Percentiles rank a stretch among this genome's conserved stretches.
phyloP scores from a whole-genome alignment of 371 early-diverging fungal genomes.

The Rhizoclosmatium hyalinum region DNA sequence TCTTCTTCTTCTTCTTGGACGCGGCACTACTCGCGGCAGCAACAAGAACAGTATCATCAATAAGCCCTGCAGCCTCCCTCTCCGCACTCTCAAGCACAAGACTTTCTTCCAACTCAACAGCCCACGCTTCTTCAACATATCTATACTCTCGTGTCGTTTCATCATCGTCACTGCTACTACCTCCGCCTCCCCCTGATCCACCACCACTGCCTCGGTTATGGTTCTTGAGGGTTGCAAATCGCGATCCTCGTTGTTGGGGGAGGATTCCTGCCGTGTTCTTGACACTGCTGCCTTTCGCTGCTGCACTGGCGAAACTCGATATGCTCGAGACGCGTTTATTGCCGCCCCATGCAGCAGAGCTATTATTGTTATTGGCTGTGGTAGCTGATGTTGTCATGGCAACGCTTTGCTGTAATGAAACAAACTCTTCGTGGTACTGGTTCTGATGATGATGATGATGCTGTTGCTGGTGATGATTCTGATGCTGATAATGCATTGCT shows the following conservation, averaged over 20 bases:
- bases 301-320: constrained; percentile 17
- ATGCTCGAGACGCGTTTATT: background rate
- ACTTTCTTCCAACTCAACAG: constrained; percentile 4
- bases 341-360: background rate
- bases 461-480: background rate
- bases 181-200: too few relatives aligned
- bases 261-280: background rate
- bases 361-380: background rate
- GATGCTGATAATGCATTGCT: too few relatives aligned
- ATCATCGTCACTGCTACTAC: background rate
- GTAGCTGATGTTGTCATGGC: background rate
- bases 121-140: constrained; percentile 10
- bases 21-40: constrained; percentile 10
- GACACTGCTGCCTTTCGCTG: background rate
- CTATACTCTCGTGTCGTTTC: constrained; percentile 4
- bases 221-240: constrained; percentile 9
- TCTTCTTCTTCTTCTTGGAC: constrained; percentile 38
- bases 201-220: constrained; percentile 6
- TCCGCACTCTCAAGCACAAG: constrained; percentile 16
- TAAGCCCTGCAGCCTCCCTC: constrained; percentile 18
- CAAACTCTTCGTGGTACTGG: background rate
- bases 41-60: constrained; percentile 14
- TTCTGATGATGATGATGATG: background rate
- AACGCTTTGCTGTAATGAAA: background rate
- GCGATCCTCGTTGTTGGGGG: background rate